These are phyloP conservation scores for Syzygium oleosum DNA, from an alignment of 345 rosid genomes.

Conservation along the genomic window DNA sequence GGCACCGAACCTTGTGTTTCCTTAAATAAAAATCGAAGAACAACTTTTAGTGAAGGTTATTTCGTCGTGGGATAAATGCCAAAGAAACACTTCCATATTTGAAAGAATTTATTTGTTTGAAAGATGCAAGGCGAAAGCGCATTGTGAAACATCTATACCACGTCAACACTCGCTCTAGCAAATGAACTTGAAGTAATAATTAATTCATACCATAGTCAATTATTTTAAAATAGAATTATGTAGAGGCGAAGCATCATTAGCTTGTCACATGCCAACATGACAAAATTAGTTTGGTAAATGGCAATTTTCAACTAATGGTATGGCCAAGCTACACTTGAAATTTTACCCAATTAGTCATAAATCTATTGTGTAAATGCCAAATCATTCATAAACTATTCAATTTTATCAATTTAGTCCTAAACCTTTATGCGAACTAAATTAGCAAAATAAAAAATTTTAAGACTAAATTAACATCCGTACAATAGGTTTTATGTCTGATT, in stretches of 20 bases:
- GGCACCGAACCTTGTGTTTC: no score
- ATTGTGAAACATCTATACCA: neutral
- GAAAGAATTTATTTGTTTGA: neutral
- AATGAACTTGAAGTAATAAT: neutral
- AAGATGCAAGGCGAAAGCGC: neutral
- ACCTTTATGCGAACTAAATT: neutral
- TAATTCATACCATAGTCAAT: neutral
- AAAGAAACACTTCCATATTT: neutral
- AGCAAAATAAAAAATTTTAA: neutral
- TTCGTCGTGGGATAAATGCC: no score
- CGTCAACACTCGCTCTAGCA: neutral
- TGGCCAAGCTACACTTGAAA: neutral
- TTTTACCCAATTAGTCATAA: neutral
- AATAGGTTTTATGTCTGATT: neutral
- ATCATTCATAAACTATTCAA: accelerated
- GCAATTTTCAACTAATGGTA: neutral
- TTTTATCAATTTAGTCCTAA: neutral
- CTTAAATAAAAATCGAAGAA: no score
- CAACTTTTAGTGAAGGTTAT: no score
- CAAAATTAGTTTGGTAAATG: neutral
- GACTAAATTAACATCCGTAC: accelerated
- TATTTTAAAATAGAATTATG: neutral
- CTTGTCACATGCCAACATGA: neutral
- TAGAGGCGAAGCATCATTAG: neutral
- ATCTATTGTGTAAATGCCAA: neutral